Percentiles rank a stretch among this genome's conserved stretches.
Conservation (phyloP, 495 filamentous ascomycete genomes). For the Gamarada debralockiae region DNA sequence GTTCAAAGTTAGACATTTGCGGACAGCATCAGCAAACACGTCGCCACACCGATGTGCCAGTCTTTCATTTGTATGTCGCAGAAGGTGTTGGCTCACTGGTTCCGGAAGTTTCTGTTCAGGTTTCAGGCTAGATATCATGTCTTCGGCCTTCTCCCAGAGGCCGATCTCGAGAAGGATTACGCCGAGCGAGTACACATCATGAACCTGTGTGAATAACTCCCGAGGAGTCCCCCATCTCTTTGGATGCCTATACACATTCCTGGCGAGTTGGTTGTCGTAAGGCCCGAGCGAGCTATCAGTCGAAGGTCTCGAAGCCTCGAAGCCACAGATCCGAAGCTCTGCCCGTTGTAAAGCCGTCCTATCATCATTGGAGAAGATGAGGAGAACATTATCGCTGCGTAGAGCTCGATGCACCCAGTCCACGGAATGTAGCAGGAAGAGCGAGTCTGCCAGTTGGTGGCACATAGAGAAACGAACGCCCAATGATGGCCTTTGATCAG, state of each 20-base stretch:
- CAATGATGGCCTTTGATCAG: not conserved
- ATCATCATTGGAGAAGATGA: too few relatives aligned
- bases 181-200: conserved; percentile 33
- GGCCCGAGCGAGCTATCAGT: not conserved
- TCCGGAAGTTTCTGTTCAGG: too few relatives aligned
- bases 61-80: too few relatives aligned
- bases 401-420: not conserved
- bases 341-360: not conserved
- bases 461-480: not conserved
- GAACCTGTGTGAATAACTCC: not conserved
- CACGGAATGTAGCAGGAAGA: not conserved
- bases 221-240: conserved; percentile 20
- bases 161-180: conserved; percentile 29
- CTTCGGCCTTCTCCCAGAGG: too few relatives aligned
- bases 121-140: too few relatives aligned
- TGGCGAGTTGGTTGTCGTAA: not conserved
- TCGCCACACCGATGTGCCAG: too few relatives aligned
- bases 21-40: too few relatives aligned
- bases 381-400: not conserved
- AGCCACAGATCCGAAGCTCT: not conserved
- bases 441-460: not conserved
- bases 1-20: too few relatives aligned
- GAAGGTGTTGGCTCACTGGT: too few relatives aligned
- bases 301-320: not conserved
- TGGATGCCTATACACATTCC: conserved; percentile 29